A percentile compares a stretch with the other conserved stretches of the same genome.
Conservation (phyloP, 345 rosid genomes). For the Gossypium longicalyx region DNA sequence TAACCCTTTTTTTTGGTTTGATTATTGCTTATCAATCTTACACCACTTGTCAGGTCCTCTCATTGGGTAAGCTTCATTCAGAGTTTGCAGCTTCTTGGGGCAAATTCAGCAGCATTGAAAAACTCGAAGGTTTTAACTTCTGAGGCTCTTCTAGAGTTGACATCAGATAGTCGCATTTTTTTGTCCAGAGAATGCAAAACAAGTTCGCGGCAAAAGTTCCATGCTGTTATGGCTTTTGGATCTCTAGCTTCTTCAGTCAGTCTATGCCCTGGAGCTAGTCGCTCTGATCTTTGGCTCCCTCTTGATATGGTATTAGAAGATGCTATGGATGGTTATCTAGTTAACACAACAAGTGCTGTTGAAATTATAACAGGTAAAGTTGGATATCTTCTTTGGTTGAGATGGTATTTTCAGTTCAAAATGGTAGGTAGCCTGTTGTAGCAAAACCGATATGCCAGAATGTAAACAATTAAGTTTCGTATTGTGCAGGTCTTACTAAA, state of each 20-base stretch:
- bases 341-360: slow-evolving; percentile 63
- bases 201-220: slow-evolving; percentile 41
- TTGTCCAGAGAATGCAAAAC: slow-evolving; percentile 45
- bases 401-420: background rate
- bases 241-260: slow-evolving; percentile 54
- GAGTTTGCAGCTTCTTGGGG: slow-evolving; percentile 52
- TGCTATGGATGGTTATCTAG: slow-evolving; percentile 90
- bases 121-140: slow-evolving; percentile 42
- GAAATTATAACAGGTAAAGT: slow-evolving; percentile 70
- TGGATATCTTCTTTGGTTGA: slow-evolving; percentile 2
- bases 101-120: slow-evolving; percentile 55
- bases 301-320: slow-evolving; percentile 91
- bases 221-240: slow-evolving; percentile 56
- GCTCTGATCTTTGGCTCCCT: slow-evolving; percentile 88
- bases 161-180: slow-evolving; percentile 35
- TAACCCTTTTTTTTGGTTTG: background rate
- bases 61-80: slow-evolving; percentile 66
- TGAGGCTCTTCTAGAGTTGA: slow-evolving; percentile 50
- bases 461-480: slow-evolving; percentile 2
- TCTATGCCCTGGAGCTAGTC: slow-evolving; percentile 65
- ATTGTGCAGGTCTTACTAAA: slow-evolving; percentile 70
- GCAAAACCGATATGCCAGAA: slow-evolving; percentile 7
- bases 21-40: slow-evolving; percentile 13
- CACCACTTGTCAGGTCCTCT: slow-evolving; percentile 39
- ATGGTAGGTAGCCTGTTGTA: background rate